Conservation (phyloP, 169 alveolate genomes). For the Plasmodium cynomolgi region DNA sequence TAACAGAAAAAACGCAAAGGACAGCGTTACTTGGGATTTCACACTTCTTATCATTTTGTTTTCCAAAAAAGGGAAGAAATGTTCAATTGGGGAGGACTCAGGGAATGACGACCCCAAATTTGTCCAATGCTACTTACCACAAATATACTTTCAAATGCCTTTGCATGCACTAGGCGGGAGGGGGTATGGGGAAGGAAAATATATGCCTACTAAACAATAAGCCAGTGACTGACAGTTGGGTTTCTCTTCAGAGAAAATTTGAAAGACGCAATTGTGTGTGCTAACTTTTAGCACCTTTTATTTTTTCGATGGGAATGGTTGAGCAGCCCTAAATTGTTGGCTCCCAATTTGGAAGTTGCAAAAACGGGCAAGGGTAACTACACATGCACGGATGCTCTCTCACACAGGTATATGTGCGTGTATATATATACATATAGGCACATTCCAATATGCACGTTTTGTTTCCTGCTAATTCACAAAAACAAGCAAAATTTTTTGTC, state of each 20-base stretch:
- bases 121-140: not conserved
- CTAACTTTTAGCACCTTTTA: not conserved
- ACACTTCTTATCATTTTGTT: not conserved
- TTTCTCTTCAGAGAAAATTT: not conserved
- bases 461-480: not conserved
- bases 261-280: not conserved
- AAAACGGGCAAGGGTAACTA: not conserved
- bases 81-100: not conserved
- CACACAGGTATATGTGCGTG: not conserved
- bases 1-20: not conserved
- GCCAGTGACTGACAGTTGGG: not conserved
- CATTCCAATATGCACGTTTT: not conserved
- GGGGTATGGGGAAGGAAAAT: not conserved
- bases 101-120: not conserved
- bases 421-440: not conserved
- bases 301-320: not conserved
- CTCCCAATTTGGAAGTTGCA: conserved; percentile 10
- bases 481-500: not conserved
- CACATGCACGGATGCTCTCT: not conserved
- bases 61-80: not conserved
- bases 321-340: not conserved
- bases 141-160: not conserved
- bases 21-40: not conserved
- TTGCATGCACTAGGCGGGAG: not conserved
- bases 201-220: not conserved